Conservation (phyloP, 768 basidiomycete species). For the Mycena kentingensis region DNA sequence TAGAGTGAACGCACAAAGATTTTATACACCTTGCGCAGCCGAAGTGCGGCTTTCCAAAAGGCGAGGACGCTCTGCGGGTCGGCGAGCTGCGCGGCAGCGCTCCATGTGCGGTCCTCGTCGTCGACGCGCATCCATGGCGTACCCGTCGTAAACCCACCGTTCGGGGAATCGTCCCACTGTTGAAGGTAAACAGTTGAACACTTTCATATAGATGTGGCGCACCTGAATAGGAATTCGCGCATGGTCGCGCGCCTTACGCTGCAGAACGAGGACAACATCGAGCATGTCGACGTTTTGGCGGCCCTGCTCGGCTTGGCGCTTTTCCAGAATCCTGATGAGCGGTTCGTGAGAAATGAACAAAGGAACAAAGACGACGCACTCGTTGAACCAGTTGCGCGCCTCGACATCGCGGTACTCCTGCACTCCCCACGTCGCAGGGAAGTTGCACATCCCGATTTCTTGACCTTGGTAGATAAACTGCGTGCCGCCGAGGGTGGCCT, state of each 20-base stretch:
- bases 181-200: neutral
- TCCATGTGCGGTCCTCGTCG: conserved; percentile 63
- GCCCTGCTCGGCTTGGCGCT: conserved; percentile 37
- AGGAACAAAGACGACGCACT: no score
- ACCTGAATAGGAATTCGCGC: conserved; percentile 71
- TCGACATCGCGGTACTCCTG: conserved; percentile 76
- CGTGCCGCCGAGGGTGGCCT: conserved; percentile 65
- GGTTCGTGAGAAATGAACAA: no score
- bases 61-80: conserved; percentile 55
- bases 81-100: conserved; percentile 48
- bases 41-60: conserved; percentile 64
- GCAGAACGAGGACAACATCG: conserved; percentile 58
- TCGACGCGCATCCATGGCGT: conserved; percentile 77
- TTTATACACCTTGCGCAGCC: conserved; percentile 51
- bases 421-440: conserved; percentile 64
- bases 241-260: conserved; percentile 71
- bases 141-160: conserved; percentile 68
- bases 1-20: conserved; percentile 52
- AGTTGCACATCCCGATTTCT: conserved; percentile 69
- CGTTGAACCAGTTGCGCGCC: conserved; percentile 57
- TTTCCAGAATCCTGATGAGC: no score
- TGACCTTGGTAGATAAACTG: conserved; percentile 76
- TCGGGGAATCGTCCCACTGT: conserved; percentile 56
- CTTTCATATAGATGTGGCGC: conserved; percentile 16
- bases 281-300: conserved; percentile 56